Percentiles rank a stretch among this genome's conserved stretches.
Conservation (phyloP, 768 basidiomycete species). For the Boletus reticuloceps region DNA sequence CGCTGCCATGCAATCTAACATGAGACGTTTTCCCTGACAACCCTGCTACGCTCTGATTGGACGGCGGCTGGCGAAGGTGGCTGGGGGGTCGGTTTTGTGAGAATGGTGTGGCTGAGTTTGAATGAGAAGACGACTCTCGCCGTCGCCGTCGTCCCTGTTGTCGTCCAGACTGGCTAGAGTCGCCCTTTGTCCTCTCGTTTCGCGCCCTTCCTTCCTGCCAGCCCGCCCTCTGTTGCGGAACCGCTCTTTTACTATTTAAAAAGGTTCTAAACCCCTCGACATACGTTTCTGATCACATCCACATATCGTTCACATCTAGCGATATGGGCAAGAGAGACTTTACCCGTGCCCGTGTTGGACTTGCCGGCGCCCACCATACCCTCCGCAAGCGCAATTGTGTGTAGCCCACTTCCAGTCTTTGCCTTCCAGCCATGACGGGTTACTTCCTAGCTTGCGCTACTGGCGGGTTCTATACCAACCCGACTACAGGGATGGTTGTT, state of each 20-base stretch:
- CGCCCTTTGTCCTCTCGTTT: constrained; percentile 12
- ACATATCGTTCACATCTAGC: not conserved
- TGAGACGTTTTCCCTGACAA: not conserved
- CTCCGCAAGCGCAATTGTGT: constrained; percentile 27
- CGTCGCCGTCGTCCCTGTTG: constrained; percentile 9
- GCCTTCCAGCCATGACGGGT: not conserved
- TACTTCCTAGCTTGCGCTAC: constrained; percentile 44
- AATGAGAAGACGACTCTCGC: constrained; percentile 10
- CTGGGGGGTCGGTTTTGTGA: constrained; percentile 4
- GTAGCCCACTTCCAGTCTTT: not conserved
- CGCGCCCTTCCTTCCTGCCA: constrained; percentile 16
- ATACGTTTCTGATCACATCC: constrained; percentile 1
- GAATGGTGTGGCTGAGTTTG: constrained; percentile 23
- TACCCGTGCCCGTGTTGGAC: constrained; percentile 22
- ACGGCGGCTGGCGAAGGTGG: not conserved
- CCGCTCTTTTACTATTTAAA: constrained; percentile 22
- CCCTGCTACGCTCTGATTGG: not conserved
- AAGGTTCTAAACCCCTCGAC: constrained; percentile 3
- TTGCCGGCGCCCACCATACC: constrained; percentile 17
- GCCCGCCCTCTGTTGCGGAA: constrained; percentile 26
- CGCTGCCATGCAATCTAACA: no score
- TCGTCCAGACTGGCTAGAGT: not conserved
- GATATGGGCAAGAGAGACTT: constrained; percentile 32
- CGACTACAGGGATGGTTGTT: constrained; percentile 45
- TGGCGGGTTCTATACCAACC: constrained; percentile 62